Evolutionary conservation across 192 early-diverging fungal genomes (phyloP).

Genomic region (Oehlia diaphana): DNA sequence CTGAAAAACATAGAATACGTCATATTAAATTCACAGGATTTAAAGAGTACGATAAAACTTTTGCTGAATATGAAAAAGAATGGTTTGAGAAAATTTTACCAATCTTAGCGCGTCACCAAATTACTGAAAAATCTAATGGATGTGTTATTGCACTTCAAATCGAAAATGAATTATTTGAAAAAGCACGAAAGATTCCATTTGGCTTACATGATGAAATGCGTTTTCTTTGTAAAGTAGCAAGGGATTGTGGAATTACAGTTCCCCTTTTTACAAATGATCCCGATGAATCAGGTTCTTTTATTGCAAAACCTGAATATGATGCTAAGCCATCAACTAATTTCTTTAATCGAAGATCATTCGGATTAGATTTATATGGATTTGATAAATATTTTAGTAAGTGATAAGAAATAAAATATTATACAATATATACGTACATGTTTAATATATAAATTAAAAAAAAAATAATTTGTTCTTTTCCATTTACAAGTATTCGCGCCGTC

Average conservation of each 20-base stretch:
- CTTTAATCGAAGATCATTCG: conserved; percentile 52
- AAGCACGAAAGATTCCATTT: conserved; percentile 58
- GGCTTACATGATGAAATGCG: conserved; percentile 83
- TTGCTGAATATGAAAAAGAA: conserved; percentile 67
- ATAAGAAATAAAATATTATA: no score
- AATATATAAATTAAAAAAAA: background rate
- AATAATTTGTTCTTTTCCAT: background rate
- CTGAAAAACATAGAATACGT: conserved; percentile 69
- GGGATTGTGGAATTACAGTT: conserved; percentile 73
- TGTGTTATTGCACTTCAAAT: conserved; percentile 79
- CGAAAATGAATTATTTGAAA: conserved; percentile 79
- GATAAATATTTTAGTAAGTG: conserved; percentile 73
- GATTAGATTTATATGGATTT: conserved; percentile 77
- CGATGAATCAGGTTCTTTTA: conserved; percentile 66
- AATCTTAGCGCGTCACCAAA: conserved; percentile 76
- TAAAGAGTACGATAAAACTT: conserved; percentile 69
- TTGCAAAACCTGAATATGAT: conserved; percentile 44
- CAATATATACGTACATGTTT: background rate
- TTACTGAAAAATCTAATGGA: conserved; percentile 60
- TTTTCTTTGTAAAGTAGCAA: conserved; percentile 71
- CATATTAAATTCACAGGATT: conserved; percentile 66
- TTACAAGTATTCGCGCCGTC: conserved; percentile 53
- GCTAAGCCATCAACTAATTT: conserved; percentile 22
- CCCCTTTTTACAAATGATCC: conserved; percentile 89
- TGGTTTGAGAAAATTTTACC: conserved; percentile 77